Evolutionary conservation across 2,329 filamentous ascomycete species (phyloP).

Genomic region (Apiospora aurea): DNA sequence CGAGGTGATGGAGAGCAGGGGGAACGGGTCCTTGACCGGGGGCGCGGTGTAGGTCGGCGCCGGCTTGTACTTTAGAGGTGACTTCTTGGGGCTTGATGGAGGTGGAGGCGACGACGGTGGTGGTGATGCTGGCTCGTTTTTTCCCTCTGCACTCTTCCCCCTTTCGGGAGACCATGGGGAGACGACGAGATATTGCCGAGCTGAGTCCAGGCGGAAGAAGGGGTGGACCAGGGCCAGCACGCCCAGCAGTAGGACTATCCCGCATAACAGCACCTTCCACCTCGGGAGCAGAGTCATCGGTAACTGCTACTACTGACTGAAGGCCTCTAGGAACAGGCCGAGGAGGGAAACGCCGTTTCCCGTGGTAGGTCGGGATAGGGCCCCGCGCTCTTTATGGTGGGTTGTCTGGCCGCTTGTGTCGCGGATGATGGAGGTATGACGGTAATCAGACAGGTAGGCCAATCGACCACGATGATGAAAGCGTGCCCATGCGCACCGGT

Average conservation of each 20-base stretch:
- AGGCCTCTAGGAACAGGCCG: neutral
- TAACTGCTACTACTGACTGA: neutral
- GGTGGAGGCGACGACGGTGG: neutral
- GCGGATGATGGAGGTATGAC: too few relatives aligned
- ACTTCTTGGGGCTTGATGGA: neutral
- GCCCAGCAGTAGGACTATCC: neutral
- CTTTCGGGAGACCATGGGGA: neutral
- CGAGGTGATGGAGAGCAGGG: slow-evolving; percentile 44
- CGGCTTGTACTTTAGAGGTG: slow-evolving; percentile 39
- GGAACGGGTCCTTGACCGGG: slow-evolving; percentile 52
- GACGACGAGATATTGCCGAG: neutral
- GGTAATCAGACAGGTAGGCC: neutral
- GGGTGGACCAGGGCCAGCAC: neutral
- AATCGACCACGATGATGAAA: neutral
- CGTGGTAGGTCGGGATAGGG: neutral
- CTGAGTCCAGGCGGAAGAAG: neutral
- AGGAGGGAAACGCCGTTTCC: too few relatives aligned
- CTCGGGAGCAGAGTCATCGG: neutral
- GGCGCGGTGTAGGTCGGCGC: slow-evolving; percentile 44
- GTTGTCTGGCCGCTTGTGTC: neutral
- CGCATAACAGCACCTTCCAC: neutral
- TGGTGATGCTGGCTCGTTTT: neutral
- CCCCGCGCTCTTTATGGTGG: neutral
- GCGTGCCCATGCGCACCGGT: neutral
- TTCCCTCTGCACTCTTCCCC: too few relatives aligned